A percentile compares a stretch with the other conserved stretches of the same genome.
phyloP scores from a whole-genome alignment of 2,329 filamentous ascomycete species.

The Dothideomycetes sp. region DNA sequence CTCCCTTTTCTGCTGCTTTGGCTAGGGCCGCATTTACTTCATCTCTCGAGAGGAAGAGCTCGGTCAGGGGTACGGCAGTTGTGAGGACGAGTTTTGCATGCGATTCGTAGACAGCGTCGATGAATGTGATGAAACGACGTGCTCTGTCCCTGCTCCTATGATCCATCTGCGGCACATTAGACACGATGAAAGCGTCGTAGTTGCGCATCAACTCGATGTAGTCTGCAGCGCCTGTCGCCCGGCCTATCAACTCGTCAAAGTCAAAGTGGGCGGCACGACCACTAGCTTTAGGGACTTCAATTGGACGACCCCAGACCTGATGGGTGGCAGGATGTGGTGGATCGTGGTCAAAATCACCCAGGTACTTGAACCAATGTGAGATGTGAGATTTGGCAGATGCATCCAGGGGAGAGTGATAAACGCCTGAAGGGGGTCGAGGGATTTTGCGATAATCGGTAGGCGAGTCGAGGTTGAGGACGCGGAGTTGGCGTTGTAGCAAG shows the following conservation, averaged over 20 bases:
- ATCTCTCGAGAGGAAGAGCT: constrained; percentile 56
- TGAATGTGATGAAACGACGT: constrained; percentile 90
- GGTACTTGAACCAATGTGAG: constrained; percentile 90
- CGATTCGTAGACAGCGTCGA: constrained; percentile 89
- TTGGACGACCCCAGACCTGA: constrained; percentile 84
- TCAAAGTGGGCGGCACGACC: constrained; percentile 84
- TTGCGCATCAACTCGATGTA: constrained; percentile 84
- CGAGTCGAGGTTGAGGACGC: constrained; percentile 90
- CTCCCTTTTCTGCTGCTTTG: constrained; percentile 21
- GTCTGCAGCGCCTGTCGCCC: constrained; percentile 86
- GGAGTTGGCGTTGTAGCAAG: constrained; percentile 72
- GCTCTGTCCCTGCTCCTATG: constrained; percentile 78
- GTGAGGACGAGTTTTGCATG: constrained; percentile 94
- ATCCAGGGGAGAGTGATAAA: constrained; percentile 86
- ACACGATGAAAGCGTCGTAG: constrained; percentile 89
- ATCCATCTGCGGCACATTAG: constrained; percentile 86
- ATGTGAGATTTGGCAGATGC: constrained; percentile 68
- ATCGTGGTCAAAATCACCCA: constrained; percentile 70
- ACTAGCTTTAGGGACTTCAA: constrained; percentile 77
- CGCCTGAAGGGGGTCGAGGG: constrained; percentile 79
- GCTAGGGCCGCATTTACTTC: constrained; percentile 40
- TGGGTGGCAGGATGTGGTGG: constrained; percentile 72
- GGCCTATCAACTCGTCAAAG: constrained; percentile 85
- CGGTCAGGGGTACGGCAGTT: constrained; percentile 70
- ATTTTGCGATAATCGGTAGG: constrained; percentile 97